A percentile compares a stretch with the other conserved stretches of the same genome.
These are phyloP conservation scores for Drechslerella stenobrocha DNA, from an alignment of 2,329 filamentous ascomycete genomes.

Conservation along the genomic window DNA sequence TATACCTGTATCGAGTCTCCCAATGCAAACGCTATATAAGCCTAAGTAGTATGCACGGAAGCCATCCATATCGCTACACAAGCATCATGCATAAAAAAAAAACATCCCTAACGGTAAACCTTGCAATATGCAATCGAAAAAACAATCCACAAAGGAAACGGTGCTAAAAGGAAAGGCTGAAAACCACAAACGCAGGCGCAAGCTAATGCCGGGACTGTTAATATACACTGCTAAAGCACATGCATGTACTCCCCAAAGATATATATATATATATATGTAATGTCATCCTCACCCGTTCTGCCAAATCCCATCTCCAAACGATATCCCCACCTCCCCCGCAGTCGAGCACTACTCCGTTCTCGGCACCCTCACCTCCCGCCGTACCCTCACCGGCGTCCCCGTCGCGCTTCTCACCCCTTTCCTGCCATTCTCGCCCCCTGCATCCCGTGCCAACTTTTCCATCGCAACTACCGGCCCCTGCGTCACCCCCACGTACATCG, in stretches of 20 bases:
- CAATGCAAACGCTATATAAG: neutral
- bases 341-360: neutral
- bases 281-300: neutral
- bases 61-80: constrained; percentile 19
- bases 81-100: constrained; percentile 17
- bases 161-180: constrained; percentile 12
- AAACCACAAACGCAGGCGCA: constrained; percentile 1
- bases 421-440: constrained; percentile 26
- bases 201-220: constrained; percentile 10
- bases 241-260: neutral
- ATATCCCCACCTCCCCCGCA: neutral
- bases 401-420: constrained; percentile 11
- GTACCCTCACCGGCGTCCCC: constrained; percentile 1
- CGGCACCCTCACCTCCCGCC: constrained; percentile 1
- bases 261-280: neutral
- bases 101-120: constrained; percentile 15
- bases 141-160: constrained; percentile 15
- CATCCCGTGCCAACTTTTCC: constrained; percentile 25
- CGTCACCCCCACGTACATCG: constrained; percentile 44
- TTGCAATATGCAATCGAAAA: too few species aligned
- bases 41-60: neutral
- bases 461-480: constrained; percentile 41
- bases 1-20: too few species aligned
- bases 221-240: constrained; percentile 5
- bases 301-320: neutral